Base-by-base conservation (phyloP, 2,329 filamentous ascomycete genomes). In the Diaporthe citriasiana region DNA sequence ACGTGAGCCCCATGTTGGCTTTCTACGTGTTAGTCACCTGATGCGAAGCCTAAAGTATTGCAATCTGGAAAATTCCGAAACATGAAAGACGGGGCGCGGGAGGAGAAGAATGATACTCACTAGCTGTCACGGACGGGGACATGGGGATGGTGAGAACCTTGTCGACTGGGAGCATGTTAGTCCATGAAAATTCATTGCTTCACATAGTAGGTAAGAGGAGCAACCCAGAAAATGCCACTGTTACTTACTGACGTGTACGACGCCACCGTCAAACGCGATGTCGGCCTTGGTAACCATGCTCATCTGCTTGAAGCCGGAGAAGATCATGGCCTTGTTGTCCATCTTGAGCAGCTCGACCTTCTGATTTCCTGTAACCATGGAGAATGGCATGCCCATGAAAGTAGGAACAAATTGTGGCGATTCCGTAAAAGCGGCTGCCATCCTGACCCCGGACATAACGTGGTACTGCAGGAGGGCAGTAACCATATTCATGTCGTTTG, bases 141-240 rank as follows among this genome's bases (percentile, higher is more conserved):
- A 77, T 71, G 0, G 83, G 84, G 13, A 82, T 81, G 9, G 83
- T 82, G n/a, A 84, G 79, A 33, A 84, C 79, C 15, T 79, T 81
- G 77, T 85, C 83, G 69, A 85, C 63, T 68, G 63, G 47, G 15
- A 40, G 30, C 19, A 12, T 53, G n/a, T 53, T 22, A 68, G 63
- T 4, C 47, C 12, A 15, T 53, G 22, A 17, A 5, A 19, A 1
- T 47, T 8, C 19, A 12, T 3, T n/a, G 15, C 17, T 60, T 42
- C 22, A 25, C 13, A 27, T 6, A 27, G 0, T 19, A 10, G n/a
- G 22, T 22, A 10, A 27, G 3, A 22, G 4, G 7, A 30, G 15
- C 35, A 40, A 30, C 5, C 10, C n/a, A n/a, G 10, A 22, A 22
- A 33, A 22, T 38, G 22, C 5, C 1, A 50, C 7, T 9, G 33